Base-by-base conservation (phyloP, 192 early-diverging fungal genomes). In the Spinellus fusiger region DNA sequence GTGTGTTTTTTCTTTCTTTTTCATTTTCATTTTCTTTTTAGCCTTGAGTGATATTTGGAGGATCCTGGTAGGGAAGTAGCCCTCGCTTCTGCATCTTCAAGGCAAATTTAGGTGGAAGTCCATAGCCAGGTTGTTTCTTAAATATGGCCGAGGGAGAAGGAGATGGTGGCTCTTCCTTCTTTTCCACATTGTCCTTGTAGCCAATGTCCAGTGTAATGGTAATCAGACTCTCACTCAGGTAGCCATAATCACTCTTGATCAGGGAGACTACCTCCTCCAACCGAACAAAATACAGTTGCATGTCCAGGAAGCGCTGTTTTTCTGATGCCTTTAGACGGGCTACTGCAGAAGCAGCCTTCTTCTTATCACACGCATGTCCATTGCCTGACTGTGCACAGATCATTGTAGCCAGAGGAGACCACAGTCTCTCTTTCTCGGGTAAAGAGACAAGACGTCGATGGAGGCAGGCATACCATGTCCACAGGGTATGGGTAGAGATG, bases 351-450 rank as follows among this genome's bases (percentile, higher is more conserved):
- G 54, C 54, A 1, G 35, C 38, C 16, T 46, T 47, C 16, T 53
- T 62, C 13, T 61, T 54, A 26, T 52, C 28, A 23, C 23, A 33
- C 5, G 37, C 32, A 10, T 20, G 23, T 13, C 28, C 20, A 20
- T 38, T 9, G 7, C 23, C 2, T 8, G 71, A 71, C 0, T 68
- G 68, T 2, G 73, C 73, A 69, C 77, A 79, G 13, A 81, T 66
- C 86, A 89, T 89, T 4, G 73, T 76, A 0, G 87, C 74, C n/a
- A 89, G 62, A 0, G 87, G 87, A 26, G 78, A 80, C 87, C 87
- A 89, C 16, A 89, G 63, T 16, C 81, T 83, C 54, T 83, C 84
- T 67, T 89, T 89, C 49, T 89, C 85, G 0, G 69, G 59, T 12
- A 61, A 61, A 5, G 69, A 79, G 12, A 89, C 66, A 29, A 61